Conservation (phyloP, 2,329 filamentous ascomycete species). For the Phaeosphaeriaceae sp. region DNA sequence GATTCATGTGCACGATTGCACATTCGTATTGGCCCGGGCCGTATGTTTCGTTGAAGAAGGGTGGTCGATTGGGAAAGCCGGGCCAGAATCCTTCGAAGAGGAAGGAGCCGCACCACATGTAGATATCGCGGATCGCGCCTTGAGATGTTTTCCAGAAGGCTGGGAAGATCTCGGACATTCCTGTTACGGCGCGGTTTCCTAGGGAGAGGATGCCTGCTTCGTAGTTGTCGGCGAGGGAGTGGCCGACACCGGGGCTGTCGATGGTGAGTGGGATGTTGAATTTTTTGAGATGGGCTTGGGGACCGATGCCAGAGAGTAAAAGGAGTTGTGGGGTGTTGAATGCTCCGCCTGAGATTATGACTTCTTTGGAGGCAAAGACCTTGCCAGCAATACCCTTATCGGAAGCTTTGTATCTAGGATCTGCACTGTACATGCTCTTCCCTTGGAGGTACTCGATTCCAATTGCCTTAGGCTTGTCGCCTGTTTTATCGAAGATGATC, state of each 20-base stretch:
- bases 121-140: conserved; percentile 32
- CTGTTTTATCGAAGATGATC: conserved; percentile 46
- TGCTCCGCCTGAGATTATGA: conserved; percentile 52
- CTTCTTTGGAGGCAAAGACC: conserved; percentile 46
- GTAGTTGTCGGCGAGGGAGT: conserved; percentile 30
- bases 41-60: conserved; percentile 26
- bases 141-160: conserved; percentile 32
- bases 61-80: conserved; percentile 28
- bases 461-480: conserved; percentile 44
- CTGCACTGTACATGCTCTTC: conserved; percentile 52
- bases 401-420: conserved; percentile 44
- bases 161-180: conserved; percentile 30
- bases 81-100: conserved; percentile 39
- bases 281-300: conserved; percentile 57
- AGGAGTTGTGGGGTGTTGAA: conserved; percentile 69
- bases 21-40: conserved; percentile 36
- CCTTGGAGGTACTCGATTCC: conserved; percentile 55
- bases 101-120: conserved; percentile 39
- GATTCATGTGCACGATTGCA: conserved; percentile 49
- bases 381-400: conserved; percentile 39
- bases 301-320: conserved; percentile 67
- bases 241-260: conserved; percentile 65
- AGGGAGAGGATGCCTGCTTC: conserved; percentile 29
- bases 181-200: conserved; percentile 20
- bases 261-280: conserved; percentile 60